Evolutionary conservation across 129 eudicot genomes (phyloP), one percentile per base, ranked within the genome.

Genomic region (Gnaphalium uliginosum): DNA sequence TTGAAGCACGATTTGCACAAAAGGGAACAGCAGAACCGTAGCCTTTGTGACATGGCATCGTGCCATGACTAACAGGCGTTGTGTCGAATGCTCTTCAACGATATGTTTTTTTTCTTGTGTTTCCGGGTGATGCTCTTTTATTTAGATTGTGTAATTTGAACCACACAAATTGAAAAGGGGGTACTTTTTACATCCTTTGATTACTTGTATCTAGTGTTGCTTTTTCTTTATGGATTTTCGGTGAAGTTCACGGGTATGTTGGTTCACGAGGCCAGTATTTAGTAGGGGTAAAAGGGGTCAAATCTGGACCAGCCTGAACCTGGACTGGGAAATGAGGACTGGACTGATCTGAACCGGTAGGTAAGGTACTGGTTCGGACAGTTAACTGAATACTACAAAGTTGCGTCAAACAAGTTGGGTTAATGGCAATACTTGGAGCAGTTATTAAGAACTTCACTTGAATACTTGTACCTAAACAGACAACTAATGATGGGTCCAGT

Each of bases 141-240:
- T 59, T 73, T 70, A 60, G 54, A 27, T 78, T 70, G 71, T 78
- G 82, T 78, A 59, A 69, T 69, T 70, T 70, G 54, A 69, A 70
- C 65, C 76, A 69, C 75, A 77, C 33, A 78, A 69, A 68, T 68
- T 69, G 71, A 60, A 69, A 64, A 68, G 26, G 58, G 48, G 46
- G 76, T 56, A 68, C 75, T 35, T 77, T 77, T 69, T 57, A 65
- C n/a, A 32, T 43, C 74, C 80, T 51, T 53, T 14, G 68, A 24
- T 68, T 77, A 27, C 19, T 66, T 48, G 25, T 53, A 13, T 54
- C 8, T 24, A 37, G 74, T 46, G 43, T 54, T 33, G 33, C 5
- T 65, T 19, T 30, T 30, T 29, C 19, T 32, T 39, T 17, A 4
- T 51, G 39, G 57, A 66, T 57, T 69, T 32, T 18, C 46, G 53